Conservation (phyloP, 202 grass and related monocot genomes). For the Elaeis oleifera region DNA sequence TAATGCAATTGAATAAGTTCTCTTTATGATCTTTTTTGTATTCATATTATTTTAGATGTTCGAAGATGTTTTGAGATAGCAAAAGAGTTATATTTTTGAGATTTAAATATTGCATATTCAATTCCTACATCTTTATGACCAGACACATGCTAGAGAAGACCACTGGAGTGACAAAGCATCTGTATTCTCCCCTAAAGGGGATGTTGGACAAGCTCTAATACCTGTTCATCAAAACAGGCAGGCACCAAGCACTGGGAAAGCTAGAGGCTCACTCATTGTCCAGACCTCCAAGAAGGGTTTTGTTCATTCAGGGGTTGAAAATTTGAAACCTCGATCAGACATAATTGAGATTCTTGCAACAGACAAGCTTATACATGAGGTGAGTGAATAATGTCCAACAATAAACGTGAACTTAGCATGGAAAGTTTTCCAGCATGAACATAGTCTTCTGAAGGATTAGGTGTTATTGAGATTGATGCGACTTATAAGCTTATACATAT, state of each 20-base stretch:
- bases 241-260: conserved; percentile 23
- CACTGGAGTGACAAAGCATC: background rate
- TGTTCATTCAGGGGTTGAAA: conserved; percentile 9
- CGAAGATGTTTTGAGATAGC: too few species aligned
- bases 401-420: too few species aligned
- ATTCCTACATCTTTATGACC: background rate
- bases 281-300: conserved; percentile 13
- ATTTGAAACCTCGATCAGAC: conserved; percentile 22
- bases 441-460: background rate
- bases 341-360: conserved; percentile 41
- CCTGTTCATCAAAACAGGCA: conserved; percentile 16
- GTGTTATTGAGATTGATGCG: conserved; percentile 30
- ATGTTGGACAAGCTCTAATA: conserved; percentile 14
- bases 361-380: conserved; percentile 42
- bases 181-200: conserved; percentile 19
- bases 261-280: conserved; percentile 4
- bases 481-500: conserved; percentile 36
- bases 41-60: background rate
- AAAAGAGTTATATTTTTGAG: background rate
- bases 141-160: conserved; percentile 2
- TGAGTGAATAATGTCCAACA: conserved; percentile 10
- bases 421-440: too few species aligned
- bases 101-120: background rate
- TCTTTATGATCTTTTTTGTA: background rate
- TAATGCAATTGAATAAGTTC: too few species aligned